Percentiles rank a stretch among this genome's conserved stretches.
These are phyloP conservation scores for Dictyostelium purpureum DNA, from an alignment of 78 protist genomes.

Conservation along the genomic window DNA sequence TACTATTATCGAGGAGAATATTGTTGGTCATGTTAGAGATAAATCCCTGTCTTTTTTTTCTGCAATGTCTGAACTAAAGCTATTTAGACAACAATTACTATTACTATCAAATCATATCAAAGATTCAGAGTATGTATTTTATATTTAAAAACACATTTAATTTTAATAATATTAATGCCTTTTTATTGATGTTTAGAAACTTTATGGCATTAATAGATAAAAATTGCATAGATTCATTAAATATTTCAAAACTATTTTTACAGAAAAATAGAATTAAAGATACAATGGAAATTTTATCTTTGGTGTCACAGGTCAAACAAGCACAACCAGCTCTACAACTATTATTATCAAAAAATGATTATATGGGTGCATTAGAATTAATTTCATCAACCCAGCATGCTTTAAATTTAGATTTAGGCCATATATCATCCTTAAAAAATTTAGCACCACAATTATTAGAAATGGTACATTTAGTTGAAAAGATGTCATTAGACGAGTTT, in stretches of 20 bases:
- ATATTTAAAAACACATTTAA: too few relatives aligned
- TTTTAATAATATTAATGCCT: neutral
- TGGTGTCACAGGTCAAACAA: slow-evolving; percentile 23
- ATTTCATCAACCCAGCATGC: slow-evolving; percentile 45
- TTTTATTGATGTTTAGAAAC: too few relatives aligned
- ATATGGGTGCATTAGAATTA: slow-evolving; percentile 70
- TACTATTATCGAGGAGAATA: slow-evolving; percentile 66
- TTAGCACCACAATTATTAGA: slow-evolving; percentile 67
- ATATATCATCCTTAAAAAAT: slow-evolving; percentile 3
- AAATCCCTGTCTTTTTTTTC: slow-evolving; percentile 28
- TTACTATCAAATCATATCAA: neutral
- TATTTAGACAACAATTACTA: slow-evolving; percentile 34
- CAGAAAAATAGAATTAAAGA: slow-evolving; percentile 65
- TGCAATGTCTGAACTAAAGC: slow-evolving; percentile 67
- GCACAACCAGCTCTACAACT: slow-evolving; percentile 75
- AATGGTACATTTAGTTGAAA: slow-evolving; percentile 41
- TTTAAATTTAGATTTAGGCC: neutral
- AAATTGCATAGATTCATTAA: slow-evolving; percentile 15
- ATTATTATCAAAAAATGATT: slow-evolving; percentile 64
- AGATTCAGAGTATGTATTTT: neutral
- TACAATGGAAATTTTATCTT: neutral
- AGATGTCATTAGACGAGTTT: slow-evolving; percentile 66
- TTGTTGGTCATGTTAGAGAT: slow-evolving; percentile 60
- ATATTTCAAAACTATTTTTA: slow-evolving; percentile 21
- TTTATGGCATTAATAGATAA: slow-evolving; percentile 12